Conservation (phyloP, 2,329 filamentous ascomycete species). For the Mollisiaceae sp. region DNA sequence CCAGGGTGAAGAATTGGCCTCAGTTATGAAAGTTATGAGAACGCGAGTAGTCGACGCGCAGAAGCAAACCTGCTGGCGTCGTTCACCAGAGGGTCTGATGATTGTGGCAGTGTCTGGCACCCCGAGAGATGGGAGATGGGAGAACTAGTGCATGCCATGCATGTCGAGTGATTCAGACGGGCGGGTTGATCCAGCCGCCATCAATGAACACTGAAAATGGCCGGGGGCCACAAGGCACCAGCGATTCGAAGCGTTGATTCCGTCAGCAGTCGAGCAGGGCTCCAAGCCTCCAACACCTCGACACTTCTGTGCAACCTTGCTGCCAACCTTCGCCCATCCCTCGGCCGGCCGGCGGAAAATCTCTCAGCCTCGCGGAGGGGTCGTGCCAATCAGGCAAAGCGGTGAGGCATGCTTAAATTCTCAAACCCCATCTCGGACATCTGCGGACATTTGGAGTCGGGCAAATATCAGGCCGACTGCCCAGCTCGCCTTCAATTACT, state of each 20-base stretch:
- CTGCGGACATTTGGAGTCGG: conserved; percentile 21
- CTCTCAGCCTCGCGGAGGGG: conserved; percentile 32
- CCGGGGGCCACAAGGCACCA: conserved; percentile 22
- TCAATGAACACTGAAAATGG: background rate
- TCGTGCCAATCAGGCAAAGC: conserved; percentile 22
- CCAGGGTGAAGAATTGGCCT: background rate
- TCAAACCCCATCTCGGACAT: conserved; percentile 7
- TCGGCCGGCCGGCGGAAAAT: conserved; percentile 2
- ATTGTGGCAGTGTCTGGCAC: conserved; percentile 11
- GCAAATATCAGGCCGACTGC: conserved; percentile 30
- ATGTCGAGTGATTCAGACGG: conserved; percentile 21
- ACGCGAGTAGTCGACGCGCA: background rate
- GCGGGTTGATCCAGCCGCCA: conserved; percentile 14
- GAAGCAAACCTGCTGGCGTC: background rate
- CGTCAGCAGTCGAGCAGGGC: conserved; percentile 18
- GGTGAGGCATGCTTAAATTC: conserved; percentile 12
- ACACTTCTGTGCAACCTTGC: too few relatives aligned
- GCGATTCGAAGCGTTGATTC: conserved; percentile 20
- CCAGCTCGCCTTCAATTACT: background rate
- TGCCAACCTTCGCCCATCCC: background rate
- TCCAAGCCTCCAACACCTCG: background rate
- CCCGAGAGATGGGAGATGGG: background rate
- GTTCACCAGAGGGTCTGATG: conserved; percentile 6
- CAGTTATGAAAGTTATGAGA: conserved; percentile 8
- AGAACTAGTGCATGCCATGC: background rate